Conservation (phyloP, 179 eudicot genomes). For the Pouteria campechiana region DNA sequence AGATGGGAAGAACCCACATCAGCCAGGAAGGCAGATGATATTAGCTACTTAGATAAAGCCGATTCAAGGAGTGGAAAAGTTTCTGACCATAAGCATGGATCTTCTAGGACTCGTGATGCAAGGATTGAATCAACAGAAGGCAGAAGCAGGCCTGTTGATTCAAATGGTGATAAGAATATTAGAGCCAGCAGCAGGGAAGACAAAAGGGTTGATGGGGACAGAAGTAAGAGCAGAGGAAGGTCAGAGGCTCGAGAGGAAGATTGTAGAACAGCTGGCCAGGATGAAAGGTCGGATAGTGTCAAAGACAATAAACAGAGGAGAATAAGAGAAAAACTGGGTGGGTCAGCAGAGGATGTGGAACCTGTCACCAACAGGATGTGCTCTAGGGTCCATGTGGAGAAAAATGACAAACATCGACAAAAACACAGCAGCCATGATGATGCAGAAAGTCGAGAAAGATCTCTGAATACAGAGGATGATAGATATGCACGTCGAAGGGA, state of each 20-base stretch:
- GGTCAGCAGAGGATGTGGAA: too few species aligned
- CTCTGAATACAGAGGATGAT: conserved; percentile 40
- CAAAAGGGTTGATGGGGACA: conserved; percentile 37
- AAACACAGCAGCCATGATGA: conserved; percentile 21
- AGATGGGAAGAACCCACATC: conserved; percentile 50
- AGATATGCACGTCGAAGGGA: conserved; percentile 27
- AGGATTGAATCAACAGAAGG: conserved; percentile 20
- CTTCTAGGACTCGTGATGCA: conserved; percentile 25
- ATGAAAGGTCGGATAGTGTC: too few species aligned
- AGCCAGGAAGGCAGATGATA: conserved; percentile 22
- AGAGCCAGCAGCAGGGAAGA: conserved; percentile 45
- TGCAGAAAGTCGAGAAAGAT: conserved; percentile 32
- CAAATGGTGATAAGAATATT: conserved; percentile 26
- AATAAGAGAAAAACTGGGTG: too few species aligned
- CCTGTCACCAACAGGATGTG: too few species aligned
- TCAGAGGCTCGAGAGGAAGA: conserved; percentile 44
- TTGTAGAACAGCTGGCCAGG: conserved; percentile 21
- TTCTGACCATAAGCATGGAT: conserved; percentile 32
- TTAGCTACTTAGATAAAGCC: too few species aligned
- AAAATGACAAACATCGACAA: conserved; percentile 36
- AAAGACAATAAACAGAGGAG: too few species aligned
- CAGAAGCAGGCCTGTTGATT: conserved; percentile 26
- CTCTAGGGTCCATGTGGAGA: too few species aligned
- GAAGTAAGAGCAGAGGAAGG: conserved; percentile 42
- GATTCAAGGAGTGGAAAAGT: too few species aligned